A percentile compares a stretch with the other conserved stretches of the same genome.
phyloP scores from a whole-genome alignment of 257 asterid species.

The Plantago ovata region DNA sequence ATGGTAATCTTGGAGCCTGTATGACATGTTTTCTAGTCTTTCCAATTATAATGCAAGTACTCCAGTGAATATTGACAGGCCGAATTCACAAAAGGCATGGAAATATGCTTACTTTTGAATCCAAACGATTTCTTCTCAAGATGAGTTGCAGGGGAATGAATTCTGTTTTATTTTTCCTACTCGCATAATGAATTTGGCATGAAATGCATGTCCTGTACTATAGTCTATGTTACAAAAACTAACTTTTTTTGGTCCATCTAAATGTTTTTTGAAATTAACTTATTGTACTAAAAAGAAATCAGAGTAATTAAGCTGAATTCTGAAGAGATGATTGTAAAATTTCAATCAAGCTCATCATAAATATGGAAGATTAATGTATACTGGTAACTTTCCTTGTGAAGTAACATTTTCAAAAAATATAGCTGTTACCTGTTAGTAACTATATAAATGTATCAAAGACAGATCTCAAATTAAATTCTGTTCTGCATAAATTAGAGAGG shows the following conservation, averaged over 20 bases:
- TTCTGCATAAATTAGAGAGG: background rate
- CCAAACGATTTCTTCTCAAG: too few species aligned
- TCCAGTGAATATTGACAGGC: too few species aligned
- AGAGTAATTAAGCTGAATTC: background rate
- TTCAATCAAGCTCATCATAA: background rate
- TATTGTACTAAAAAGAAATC: too few species aligned
- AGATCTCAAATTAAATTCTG: conserved; percentile 11
- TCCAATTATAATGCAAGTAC: background rate
- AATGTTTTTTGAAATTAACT: too few species aligned
- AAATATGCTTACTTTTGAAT: too few species aligned
- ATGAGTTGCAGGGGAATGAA: too few species aligned
- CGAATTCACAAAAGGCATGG: too few species aligned
- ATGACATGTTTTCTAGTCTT: conserved; percentile 23
- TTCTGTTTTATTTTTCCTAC: too few species aligned
- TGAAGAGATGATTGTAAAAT: background rate
- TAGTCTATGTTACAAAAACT: too few species aligned
- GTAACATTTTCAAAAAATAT: conserved; percentile 3
- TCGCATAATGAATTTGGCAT: too few species aligned
- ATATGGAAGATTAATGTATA: background rate
- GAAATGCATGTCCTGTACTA: too few species aligned
- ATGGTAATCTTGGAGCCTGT: conserved; percentile 1
- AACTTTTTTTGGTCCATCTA: too few species aligned
- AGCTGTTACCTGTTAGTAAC: conserved; percentile 2
- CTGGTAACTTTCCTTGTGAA: conserved; percentile 16
- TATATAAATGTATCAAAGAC: background rate